Base-by-base conservation (phyloP, 768 basidiomycete genomes). In the Neoboletus brunneissimus region DNA sequence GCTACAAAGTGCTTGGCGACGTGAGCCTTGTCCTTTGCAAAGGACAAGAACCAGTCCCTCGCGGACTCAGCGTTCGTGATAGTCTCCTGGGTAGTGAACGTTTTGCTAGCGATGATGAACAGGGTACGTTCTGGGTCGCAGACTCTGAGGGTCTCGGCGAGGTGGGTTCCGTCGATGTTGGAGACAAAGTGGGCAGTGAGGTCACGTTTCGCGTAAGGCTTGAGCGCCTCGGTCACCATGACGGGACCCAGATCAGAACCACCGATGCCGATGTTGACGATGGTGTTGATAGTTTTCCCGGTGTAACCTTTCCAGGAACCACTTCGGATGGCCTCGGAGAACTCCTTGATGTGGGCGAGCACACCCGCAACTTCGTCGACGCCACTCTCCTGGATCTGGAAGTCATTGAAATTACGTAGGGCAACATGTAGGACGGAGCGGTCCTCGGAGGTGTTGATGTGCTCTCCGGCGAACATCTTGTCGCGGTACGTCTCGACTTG, bases 1-100 rank as follows among this genome's bases (percentile, higher is more conserved):
- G 97, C 97, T 40, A 98, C 95, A 70, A 99, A 99, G 79, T 99
- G 97, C 77, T 98, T 98, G 58, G 96, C 94, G 58, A 98, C 91
- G 75, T 98, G 94, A 2, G 81, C 79, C 75, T 89, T 88, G 70
- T 97, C 94, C 65, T 84, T 85, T 20, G 97, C 95, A 6, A 76
- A 72, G 20, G 76, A 68, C 52, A 98, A 80, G 88, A 99, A 99
- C 97, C 97, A 99, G 48, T 86, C 86, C 42, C 91, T 83, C 13
- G 97, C 97, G 44, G 84, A 88, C 74, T 91, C 90, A 38, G 97
- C 97, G 71, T 99, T 99, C 61, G 97, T 98, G 77, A 98, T 98
- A 18, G 96, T 98, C 80, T 99, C 97, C 76, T 99, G 96, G 10
- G 97, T 99, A 20, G 97, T 99, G 74, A 98, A 99, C 3, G 97